These are phyloP conservation scores for Pseudocercospora macadamiae DNA, from an alignment of 2,329 filamentous ascomycete genomes.

Conservation along the genomic window DNA sequence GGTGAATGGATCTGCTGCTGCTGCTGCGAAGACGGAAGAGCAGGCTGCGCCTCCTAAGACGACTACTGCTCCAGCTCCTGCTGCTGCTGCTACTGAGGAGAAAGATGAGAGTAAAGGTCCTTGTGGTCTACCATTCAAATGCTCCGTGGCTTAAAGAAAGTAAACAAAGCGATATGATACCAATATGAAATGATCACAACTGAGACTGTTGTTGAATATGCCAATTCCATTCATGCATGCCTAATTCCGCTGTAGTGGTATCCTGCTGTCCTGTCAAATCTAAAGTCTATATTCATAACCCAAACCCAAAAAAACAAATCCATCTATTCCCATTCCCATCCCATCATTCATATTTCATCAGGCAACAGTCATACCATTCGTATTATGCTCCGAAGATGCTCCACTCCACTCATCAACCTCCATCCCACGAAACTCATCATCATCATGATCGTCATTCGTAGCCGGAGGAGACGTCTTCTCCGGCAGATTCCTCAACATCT, in stretches of 20 bases:
- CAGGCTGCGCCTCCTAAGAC: conserved; percentile 37
- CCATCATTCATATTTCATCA: neutral
- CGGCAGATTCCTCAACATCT: conserved; percentile 49
- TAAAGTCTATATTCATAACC: neutral
- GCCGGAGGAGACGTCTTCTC: conserved; percentile 43
- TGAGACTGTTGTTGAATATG: no score
- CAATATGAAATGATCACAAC: neutral
- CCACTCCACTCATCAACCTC: conserved; percentile 2
- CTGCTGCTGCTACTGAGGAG: conserved; percentile 38
- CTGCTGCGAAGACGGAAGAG: conserved; percentile 22
- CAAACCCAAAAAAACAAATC: neutral
- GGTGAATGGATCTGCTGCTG: conserved; percentile 15
- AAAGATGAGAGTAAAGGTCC: conserved; percentile 63
- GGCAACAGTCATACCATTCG: neutral
- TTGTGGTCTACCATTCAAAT: conserved; percentile 78
- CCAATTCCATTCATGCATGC: no score
- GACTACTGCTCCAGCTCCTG: conserved; percentile 30
- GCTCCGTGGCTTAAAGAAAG: conserved; percentile 61
- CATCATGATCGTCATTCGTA: neutral
- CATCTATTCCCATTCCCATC: neutral
- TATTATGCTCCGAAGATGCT: conserved; percentile 7
- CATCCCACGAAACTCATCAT: neutral
- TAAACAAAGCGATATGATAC: neutral
- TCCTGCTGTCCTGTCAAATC: neutral
- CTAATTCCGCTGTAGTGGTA: neutral